Percentiles rank a stretch among this genome's conserved stretches.
These are phyloP conservation scores for Centella asiatica DNA, from an alignment of 129 eudicot species.

Conservation along the genomic window DNA sequence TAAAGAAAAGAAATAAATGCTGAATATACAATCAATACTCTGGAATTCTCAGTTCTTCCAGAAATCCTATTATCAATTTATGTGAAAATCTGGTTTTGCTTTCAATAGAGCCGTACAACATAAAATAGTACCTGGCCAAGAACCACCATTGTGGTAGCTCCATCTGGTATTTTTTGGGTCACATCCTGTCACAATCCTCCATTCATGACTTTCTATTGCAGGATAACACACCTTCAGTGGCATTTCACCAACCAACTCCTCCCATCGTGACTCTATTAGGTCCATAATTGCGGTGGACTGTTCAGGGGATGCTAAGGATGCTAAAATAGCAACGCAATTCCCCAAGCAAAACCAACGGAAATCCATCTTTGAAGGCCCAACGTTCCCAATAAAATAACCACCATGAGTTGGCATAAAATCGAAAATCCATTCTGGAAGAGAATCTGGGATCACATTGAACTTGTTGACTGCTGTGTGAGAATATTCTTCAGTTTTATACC, in stretches of 20 bases:
- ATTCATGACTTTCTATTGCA: slow-evolving; percentile 85
- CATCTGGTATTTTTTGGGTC: slow-evolving; percentile 95
- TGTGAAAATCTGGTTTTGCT: not conserved
- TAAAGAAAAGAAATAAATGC: too few relatives aligned
- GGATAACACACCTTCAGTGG: slow-evolving; percentile 94
- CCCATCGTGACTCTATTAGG: slow-evolving; percentile 86
- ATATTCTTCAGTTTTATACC: slow-evolving; percentile 91
- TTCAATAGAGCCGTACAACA: not conserved
- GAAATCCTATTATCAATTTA: not conserved
- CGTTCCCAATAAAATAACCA: slow-evolving; percentile 90
- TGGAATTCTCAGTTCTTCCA: not conserved
- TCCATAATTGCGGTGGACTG: slow-evolving; percentile 89
- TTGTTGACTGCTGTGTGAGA: slow-evolving; percentile 95
- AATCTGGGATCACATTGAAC: slow-evolving; percentile 92
- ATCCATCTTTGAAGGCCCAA: slow-evolving; percentile 94
- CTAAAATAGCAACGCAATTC: slow-evolving; percentile 81
- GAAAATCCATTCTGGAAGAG: slow-evolving; percentile 93
- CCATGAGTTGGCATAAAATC: slow-evolving; percentile 90
- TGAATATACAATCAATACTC: not conserved
- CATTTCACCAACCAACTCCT: slow-evolving; percentile 93
- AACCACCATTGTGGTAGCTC: slow-evolving; percentile 98
- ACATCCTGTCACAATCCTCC: slow-evolving; percentile 90
- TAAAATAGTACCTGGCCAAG: slow-evolving; percentile 79
- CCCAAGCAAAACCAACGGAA: slow-evolving; percentile 98
- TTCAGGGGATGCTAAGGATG: slow-evolving; percentile 82